phyloP scores from a whole-genome alignment of 2,329 filamentous ascomycete species.

The Phyllosticta citriasiana region DNA sequence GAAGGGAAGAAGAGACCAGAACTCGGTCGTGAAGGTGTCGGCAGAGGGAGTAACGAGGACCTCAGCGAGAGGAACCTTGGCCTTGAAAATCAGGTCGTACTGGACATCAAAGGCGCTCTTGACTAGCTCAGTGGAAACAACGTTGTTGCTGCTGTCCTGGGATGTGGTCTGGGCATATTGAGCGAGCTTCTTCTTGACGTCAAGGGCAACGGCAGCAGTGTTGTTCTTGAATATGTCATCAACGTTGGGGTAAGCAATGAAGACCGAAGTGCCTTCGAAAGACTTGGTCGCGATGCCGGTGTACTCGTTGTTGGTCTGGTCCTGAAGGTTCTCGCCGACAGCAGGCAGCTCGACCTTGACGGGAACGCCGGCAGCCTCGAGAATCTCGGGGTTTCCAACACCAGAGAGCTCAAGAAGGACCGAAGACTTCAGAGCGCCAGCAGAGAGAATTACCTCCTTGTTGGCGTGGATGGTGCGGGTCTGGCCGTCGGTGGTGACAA shows the following conservation, averaged over 20 bases:
- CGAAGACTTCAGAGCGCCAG: constrained; percentile 25
- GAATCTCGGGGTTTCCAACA: constrained; percentile 22
- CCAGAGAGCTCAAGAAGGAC: constrained; percentile 27
- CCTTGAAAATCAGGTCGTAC: constrained; percentile 20
- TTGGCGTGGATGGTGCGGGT: constrained; percentile 14
- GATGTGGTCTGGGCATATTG: neutral
- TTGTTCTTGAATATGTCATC: constrained; percentile 25
- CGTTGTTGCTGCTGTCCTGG: neutral
- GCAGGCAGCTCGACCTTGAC: constrained; percentile 20
- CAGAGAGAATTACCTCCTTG: constrained; percentile 26
- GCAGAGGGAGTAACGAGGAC: constrained; percentile 31
- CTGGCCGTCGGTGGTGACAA: constrained; percentile 15
- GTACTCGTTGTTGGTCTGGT: constrained; percentile 23
- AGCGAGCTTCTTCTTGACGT: constrained; percentile 9
- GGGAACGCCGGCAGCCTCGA: constrained; percentile 19
- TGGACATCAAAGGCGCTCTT: constrained; percentile 14
- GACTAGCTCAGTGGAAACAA: neutral
- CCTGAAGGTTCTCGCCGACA: constrained; percentile 28
- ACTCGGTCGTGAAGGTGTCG: constrained; percentile 25
- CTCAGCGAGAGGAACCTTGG: constrained; percentile 32
- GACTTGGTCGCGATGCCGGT: constrained; percentile 20
- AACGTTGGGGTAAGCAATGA: constrained; percentile 26
- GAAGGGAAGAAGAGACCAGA: constrained; percentile 29
- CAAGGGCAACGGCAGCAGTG: constrained; percentile 15
- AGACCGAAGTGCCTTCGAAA: constrained; percentile 29